Base-by-base conservation (phyloP, 768 basidiomycete genomes). In the Postia placenta region DNA sequence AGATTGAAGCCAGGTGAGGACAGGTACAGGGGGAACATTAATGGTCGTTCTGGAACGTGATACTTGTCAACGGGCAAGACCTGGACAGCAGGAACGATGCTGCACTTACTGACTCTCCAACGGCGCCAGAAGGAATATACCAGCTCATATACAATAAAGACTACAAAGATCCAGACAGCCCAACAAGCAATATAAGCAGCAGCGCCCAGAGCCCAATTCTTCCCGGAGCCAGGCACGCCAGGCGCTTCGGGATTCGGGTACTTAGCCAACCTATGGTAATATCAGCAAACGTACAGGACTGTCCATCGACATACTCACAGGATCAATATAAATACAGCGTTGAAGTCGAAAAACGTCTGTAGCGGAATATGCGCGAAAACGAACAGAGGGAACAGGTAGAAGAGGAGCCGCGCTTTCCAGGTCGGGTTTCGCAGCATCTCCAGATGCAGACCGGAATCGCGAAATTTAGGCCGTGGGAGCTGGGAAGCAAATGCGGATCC, bases 311-410 rank as follows among this genome's bases (percentile, higher is more conserved):
- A 30, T 39, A 83, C 91, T 70, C 61, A 92, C 90, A 91, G 81
- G 36, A 92, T 62, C 57, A 93, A 64, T 56, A 92, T 81, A 69
- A 82, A 94, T 55, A 85, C 81, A 57, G 84, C 81, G 64, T 93
- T 92, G 65, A 92, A 91, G 61, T 95, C 92, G 64, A 94, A 83
- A 61, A 86, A 93, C 0, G 85, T 81, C 64, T 92, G 90, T 7
- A 88, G 63, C 22, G 81, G 80, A 35, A 90, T 67, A 60, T 89
- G 84, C 17, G 78, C 80, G 63, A 91, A 80, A 5, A 80, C 74
- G 54, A 90, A 64, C 14, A 90, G 35, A n/a, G 85, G 86, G 62
- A 79, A 81, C 27, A 85, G 60, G 59, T 79, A 83, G 66, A 80
- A 91, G 64, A 82, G 81, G 40, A 85, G 58, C 55, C 69, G 78